phyloP scores from a whole-genome alignment of 768 basidiomycete genomes.

The Russula lepida region DNA sequence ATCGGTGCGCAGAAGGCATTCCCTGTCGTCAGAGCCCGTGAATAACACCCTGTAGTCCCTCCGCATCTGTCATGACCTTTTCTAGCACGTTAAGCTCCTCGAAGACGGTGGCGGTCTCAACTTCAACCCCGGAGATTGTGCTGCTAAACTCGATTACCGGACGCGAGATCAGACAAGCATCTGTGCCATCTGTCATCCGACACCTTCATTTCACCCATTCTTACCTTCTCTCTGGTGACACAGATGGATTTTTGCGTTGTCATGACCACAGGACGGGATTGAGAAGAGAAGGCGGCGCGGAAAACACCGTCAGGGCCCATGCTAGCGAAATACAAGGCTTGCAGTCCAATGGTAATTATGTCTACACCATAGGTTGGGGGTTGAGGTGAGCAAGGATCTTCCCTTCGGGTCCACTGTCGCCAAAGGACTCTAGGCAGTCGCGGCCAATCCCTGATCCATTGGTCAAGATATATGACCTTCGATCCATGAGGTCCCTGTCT shows the following conservation, averaged over 20 bases:
- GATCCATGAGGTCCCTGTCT: slow-evolving; percentile 72
- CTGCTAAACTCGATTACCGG: slow-evolving; percentile 74
- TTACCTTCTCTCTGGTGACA: slow-evolving; percentile 54
- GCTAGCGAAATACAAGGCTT: slow-evolving; percentile 74
- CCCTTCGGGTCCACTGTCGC: not conserved
- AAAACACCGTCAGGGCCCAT: slow-evolving; percentile 68
- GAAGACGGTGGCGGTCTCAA: slow-evolving; percentile 52
- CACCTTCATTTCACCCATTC: slow-evolving; percentile 63
- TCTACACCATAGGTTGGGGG: slow-evolving; percentile 82
- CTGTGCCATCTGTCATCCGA: slow-evolving; percentile 49
- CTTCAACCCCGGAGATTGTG: slow-evolving; percentile 50
- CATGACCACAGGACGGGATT: slow-evolving; percentile 62
- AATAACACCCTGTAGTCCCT: slow-evolving; percentile 25
- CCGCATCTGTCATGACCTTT: slow-evolving; percentile 31
- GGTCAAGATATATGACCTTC: slow-evolving; percentile 87
- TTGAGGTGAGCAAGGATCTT: slow-evolving; percentile 48
- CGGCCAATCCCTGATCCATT: slow-evolving; percentile 84
- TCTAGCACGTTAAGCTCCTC: slow-evolving; percentile 45
- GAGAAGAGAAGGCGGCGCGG: slow-evolving; percentile 38
- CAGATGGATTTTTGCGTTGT: slow-evolving; percentile 65
- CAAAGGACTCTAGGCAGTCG: slow-evolving; percentile 51
- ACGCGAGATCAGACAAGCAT: slow-evolving; percentile 45
- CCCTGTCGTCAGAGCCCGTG: slow-evolving; percentile 36
- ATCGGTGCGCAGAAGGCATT: slow-evolving; percentile 43
- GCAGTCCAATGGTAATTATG: slow-evolving; percentile 67